Conservation (phyloP, 2,329 filamentous ascomycete genomes). For the Fusarium oligoseptatum region DNA sequence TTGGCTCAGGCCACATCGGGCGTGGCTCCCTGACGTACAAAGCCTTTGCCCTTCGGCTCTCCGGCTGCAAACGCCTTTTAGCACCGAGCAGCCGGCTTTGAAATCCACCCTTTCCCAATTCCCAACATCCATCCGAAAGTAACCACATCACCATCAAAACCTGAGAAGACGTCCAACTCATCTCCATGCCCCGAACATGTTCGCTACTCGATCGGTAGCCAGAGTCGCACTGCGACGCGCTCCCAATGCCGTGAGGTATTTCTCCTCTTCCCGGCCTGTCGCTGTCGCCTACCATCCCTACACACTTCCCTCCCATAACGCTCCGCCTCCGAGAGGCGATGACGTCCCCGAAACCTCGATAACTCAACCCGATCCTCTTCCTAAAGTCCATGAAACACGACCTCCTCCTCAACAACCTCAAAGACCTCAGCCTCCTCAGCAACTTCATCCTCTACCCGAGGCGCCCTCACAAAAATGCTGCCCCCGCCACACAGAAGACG, state of each 20-base stretch:
- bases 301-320: constrained; percentile 59
- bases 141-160: constrained; percentile 14
- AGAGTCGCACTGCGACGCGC: constrained; percentile 57
- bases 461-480: constrained; percentile 31
- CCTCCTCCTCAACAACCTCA: constrained; percentile 52
- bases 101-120: constrained; percentile 32
- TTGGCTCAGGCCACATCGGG: constrained; percentile 55
- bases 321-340: constrained; percentile 58
- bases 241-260: constrained; percentile 57
- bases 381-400: constrained; percentile 67
- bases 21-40: constrained; percentile 42
- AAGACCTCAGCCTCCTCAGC: constrained; percentile 34
- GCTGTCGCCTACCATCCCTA: constrained; percentile 65
- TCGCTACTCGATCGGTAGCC: constrained; percentile 56
- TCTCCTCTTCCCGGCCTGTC: constrained; percentile 53
- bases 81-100: constrained; percentile 47
- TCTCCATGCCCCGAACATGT: constrained; percentile 57
- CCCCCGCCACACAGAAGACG: constrained; percentile 38
- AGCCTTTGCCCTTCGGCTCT: constrained; percentile 38
- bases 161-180: background rate
- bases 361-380: constrained; percentile 59
- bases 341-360: constrained; percentile 63
- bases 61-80: constrained; percentile 50
- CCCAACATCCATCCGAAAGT: constrained; percentile 18
- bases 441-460: constrained; percentile 28